Evolutionary conservation across 176 grass and related monocot species (phyloP).

Genomic region (Alloteropsis semialata): DNA sequence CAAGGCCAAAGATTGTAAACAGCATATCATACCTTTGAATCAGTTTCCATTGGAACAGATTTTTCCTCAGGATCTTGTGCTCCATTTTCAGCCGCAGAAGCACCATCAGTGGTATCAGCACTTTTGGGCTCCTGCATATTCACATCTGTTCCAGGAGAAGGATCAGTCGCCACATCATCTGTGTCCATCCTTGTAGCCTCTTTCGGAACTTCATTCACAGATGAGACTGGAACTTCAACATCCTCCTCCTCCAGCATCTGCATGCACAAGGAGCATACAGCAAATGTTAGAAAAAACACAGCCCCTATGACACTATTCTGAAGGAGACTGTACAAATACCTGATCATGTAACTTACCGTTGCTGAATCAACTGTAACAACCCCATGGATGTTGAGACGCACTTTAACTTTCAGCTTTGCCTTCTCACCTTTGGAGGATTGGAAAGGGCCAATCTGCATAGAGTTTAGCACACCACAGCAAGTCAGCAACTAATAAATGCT

Average conservation of each 20-base stretch:
- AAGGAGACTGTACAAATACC: no score
- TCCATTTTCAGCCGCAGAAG: slow-evolving; percentile 48
- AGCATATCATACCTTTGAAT: slow-evolving; percentile 57
- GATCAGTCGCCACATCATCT: slow-evolving; percentile 48
- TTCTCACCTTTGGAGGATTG: slow-evolving; percentile 60
- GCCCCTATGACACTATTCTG: no score
- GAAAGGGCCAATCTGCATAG: slow-evolving; percentile 87
- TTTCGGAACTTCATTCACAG: slow-evolving; percentile 39
- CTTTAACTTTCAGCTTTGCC: slow-evolving; percentile 75
- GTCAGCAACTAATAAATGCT: background rate
- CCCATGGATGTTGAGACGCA: slow-evolving; percentile 77
- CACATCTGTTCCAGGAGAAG: slow-evolving; percentile 44
- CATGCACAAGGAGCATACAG: no score
- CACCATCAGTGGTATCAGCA: slow-evolving; percentile 11
- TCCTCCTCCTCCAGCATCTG: slow-evolving; percentile 95
- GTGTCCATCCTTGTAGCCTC: slow-evolving; percentile 71
- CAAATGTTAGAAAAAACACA: no score
- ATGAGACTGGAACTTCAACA: slow-evolving; percentile 63
- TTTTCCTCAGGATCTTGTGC: slow-evolving; percentile 43
- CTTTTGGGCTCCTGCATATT: slow-evolving; percentile 47
- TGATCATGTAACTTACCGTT: slow-evolving; percentile 47
- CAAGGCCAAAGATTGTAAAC: background rate
- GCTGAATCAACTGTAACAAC: slow-evolving; percentile 63
- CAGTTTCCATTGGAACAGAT: slow-evolving; percentile 60
- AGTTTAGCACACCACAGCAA: slow-evolving; percentile 3